Evolutionary conservation across 2,329 filamentous ascomycete species (phyloP).

Genomic region (Elsinoe necatrix): DNA sequence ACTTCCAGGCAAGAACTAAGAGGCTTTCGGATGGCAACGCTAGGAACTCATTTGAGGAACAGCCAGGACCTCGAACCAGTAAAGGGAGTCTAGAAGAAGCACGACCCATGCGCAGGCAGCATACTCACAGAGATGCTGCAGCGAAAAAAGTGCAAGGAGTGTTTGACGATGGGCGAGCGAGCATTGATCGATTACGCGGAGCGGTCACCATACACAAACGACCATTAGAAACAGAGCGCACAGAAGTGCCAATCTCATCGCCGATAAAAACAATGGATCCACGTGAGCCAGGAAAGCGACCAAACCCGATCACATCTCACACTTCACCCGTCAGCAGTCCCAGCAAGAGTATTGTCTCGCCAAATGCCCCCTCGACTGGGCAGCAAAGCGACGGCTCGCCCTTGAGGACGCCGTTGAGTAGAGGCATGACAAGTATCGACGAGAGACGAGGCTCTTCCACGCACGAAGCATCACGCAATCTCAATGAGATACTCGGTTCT

Average conservation of each 20-base stretch:
- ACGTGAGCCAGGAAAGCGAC: not conserved
- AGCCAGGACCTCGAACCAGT: not conserved
- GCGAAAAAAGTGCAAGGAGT: slow-evolving; percentile 8
- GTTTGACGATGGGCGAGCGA: slow-evolving; percentile 9
- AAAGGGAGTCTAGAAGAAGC: slow-evolving; percentile 14
- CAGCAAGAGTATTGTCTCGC: slow-evolving; percentile 5
- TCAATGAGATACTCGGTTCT: slow-evolving; percentile 1
- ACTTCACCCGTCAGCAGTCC: slow-evolving; percentile 14
- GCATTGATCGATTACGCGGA: slow-evolving; percentile 8
- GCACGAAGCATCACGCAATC: not conserved
- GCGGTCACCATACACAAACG: slow-evolving; percentile 12
- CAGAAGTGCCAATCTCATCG: not conserved
- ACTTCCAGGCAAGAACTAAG: not conserved
- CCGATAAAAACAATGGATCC: not conserved
- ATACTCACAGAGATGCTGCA: slow-evolving; percentile 1
- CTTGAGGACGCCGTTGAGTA: not conserved
- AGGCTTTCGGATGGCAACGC: not conserved
- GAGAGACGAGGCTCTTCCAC: slow-evolving; percentile 5
- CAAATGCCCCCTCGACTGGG: slow-evolving; percentile 34
- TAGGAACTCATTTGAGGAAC: not conserved
- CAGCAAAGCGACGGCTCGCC: slow-evolving; percentile 22
- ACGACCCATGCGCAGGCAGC: not conserved
- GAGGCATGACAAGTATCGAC: slow-evolving; percentile 5
- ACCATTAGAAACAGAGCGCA: not conserved
- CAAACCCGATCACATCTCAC: not conserved